phyloP scores from a whole-genome alignment of 495 filamentous ascomycete species.

The Neurospora sp. region DNA sequence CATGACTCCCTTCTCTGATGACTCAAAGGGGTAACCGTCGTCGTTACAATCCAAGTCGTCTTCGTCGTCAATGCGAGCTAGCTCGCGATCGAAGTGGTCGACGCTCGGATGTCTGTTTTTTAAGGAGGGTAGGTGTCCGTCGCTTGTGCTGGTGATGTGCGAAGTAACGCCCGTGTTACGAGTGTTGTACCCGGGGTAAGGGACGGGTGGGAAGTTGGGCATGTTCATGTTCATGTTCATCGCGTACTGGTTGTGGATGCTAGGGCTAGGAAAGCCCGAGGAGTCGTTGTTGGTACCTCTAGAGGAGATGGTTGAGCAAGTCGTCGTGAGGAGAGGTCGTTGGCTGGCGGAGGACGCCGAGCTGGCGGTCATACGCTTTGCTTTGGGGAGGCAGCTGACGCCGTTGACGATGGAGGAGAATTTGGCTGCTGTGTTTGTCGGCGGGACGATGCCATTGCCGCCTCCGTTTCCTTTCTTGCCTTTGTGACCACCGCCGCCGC shows the following conservation, averaged over 20 bases:
- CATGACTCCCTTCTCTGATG: background rate
- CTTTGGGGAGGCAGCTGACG: background rate
- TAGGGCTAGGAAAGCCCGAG: background rate
- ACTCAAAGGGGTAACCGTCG: background rate
- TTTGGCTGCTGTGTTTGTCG: background rate
- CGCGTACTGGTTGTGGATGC: background rate
- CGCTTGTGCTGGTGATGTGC: background rate
- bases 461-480: background rate
- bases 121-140: background rate
- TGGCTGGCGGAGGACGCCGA: background rate
- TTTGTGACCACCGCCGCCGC: background rate
- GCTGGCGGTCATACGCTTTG: background rate
- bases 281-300: background rate
- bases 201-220: background rate
- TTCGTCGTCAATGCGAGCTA: conserved; percentile 7
- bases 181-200: background rate
- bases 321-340: background rate
- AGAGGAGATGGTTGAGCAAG: background rate
- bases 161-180: background rate
- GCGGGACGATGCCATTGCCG: background rate
- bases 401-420: background rate
- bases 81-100: conserved; percentile 5
- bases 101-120: background rate
- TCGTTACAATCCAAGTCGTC: background rate
- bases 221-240: background rate